These are phyloP conservation scores for Fusarium nanum DNA, from an alignment of 2,329 filamentous ascomycete genomes.

Conservation along the genomic window DNA sequence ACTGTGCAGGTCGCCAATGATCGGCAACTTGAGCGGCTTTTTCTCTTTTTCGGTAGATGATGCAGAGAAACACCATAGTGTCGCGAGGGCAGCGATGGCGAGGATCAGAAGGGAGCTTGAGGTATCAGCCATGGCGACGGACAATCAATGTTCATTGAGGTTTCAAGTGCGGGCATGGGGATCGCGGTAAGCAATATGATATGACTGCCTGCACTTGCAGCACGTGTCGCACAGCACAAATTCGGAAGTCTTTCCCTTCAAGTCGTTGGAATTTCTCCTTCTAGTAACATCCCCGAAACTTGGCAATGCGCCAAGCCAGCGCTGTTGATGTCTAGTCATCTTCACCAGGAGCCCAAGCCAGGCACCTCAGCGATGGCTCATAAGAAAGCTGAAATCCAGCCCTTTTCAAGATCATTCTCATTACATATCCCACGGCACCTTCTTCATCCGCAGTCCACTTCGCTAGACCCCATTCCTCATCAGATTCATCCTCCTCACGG, in stretches of 20 bases:
- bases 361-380: not conserved
- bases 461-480: conserved; percentile 33
- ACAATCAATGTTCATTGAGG: no score
- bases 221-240: no score
- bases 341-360: not conserved
- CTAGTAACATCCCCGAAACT: no score
- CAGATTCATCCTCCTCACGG: conserved; percentile 32
- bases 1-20: not conserved
- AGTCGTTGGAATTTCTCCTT: no score
- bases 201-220: not conserved
- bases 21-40: not conserved
- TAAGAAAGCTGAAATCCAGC: not conserved
- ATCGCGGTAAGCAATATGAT: not conserved
- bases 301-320: no score
- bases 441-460: conserved; percentile 43
- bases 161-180: not conserved
- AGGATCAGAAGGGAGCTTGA: not conserved
- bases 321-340: not conserved
- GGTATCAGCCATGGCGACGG: not conserved
- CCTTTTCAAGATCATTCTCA: not conserved
- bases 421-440: conserved; percentile 7
- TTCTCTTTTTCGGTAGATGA: not conserved
- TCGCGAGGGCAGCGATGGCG: not conserved
- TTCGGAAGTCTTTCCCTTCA: no score
- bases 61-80: not conserved